These are phyloP conservation scores for Cadophora malorum DNA, from an alignment of 2,329 filamentous ascomycete genomes.

Conservation along the genomic window DNA sequence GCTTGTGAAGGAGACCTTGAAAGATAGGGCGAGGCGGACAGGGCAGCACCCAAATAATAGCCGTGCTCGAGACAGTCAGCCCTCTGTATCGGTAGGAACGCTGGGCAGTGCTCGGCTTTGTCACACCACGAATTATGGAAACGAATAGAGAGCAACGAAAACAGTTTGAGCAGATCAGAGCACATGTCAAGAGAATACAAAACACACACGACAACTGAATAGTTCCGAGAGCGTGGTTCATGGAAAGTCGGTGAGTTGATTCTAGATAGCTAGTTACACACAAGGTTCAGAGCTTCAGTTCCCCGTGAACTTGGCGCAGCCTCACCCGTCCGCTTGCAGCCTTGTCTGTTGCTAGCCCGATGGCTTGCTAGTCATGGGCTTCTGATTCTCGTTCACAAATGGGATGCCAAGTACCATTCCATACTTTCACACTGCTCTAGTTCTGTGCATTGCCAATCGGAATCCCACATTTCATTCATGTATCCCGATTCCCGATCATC, in stretches of 20 bases:
- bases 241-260: slow-evolving; percentile 17
- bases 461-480: slow-evolving; percentile 18
- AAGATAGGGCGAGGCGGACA: slow-evolving; percentile 4
- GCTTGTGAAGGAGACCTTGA: slow-evolving; percentile 18
- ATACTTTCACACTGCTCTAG: slow-evolving; percentile 13
- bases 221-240: neutral
- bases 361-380: slow-evolving; percentile 9
- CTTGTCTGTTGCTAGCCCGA: slow-evolving; percentile 15
- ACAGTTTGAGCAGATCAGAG: neutral
- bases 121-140: slow-evolving; percentile 23
- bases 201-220: neutral
- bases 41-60: slow-evolving; percentile 19
- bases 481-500: slow-evolving; percentile 19
- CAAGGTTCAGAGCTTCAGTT: neutral
- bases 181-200: neutral
- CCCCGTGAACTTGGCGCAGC: slow-evolving; percentile 16
- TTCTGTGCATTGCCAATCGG: slow-evolving; percentile 23
- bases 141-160: slow-evolving; percentile 2
- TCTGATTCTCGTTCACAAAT: slow-evolving; percentile 21
- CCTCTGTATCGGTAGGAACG: neutral
- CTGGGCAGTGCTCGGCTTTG: slow-evolving; percentile 20
- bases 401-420: slow-evolving; percentile 12
- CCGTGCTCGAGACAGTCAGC: slow-evolving; percentile 15
- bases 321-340: slow-evolving; percentile 21
- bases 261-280: neutral